These are phyloP conservation scores for Aphanomyces euteiches DNA, from an alignment of 352 stramenopile species.

Conservation along the genomic window DNA sequence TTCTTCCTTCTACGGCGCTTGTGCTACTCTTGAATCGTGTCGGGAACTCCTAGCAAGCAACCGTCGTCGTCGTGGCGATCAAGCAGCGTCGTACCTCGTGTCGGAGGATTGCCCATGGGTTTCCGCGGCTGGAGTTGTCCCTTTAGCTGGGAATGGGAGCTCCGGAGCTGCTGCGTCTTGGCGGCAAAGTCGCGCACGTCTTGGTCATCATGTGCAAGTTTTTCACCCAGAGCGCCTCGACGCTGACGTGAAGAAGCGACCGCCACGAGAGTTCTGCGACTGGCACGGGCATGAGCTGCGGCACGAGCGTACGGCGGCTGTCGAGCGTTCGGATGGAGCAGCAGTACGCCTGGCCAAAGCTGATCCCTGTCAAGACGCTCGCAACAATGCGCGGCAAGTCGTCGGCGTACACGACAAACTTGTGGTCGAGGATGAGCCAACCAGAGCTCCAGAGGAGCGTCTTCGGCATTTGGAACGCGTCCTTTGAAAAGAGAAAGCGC, in stretches of 20 bases:
- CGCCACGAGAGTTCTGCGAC: neutral
- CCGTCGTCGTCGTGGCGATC: no score
- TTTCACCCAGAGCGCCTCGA: conserved; percentile 10
- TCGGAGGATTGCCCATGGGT: no score
- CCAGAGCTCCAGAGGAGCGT: conserved; percentile 13
- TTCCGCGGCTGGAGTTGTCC: no score
- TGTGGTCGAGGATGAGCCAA: conserved; percentile 4
- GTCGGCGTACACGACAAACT: conserved; percentile 12
- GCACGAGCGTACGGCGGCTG: neutral
- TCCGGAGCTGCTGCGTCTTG: no score
- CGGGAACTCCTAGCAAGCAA: no score
- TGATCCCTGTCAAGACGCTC: conserved; percentile 2
- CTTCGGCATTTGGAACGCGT: conserved; percentile 17
- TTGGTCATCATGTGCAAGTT: neutral
- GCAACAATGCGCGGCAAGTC: conserved; percentile 21
- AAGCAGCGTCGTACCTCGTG: no score
- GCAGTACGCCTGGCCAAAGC: conserved; percentile 12
- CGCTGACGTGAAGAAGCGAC: neutral
- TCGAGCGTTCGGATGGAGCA: neutral
- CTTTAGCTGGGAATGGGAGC: no score
- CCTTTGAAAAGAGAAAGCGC: neutral
- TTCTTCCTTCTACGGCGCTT: no score
- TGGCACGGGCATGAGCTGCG: neutral
- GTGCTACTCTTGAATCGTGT: no score
- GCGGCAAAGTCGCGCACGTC: no score